A percentile compares a stretch with the other conserved stretches of the same genome.
Evolutionary conservation across 83 land plant genomes (phyloP).

Genomic region (Diphasiastrum complanatum): DNA sequence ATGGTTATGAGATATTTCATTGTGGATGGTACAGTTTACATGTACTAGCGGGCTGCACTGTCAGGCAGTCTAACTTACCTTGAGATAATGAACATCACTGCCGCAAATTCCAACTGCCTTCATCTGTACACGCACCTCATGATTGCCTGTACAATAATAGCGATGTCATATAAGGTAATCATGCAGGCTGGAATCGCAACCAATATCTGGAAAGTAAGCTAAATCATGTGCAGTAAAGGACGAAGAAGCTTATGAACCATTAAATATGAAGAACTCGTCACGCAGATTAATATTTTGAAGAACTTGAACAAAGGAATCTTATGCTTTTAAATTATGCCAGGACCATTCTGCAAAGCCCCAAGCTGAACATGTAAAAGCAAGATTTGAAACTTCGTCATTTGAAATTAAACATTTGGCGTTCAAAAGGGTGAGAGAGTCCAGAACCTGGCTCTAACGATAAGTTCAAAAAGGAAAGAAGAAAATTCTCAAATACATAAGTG

Average conservation of each 20-base stretch:
- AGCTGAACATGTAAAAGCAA: too few species aligned
- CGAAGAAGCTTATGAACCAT: neutral
- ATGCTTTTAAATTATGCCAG: too few species aligned
- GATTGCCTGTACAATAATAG: conserved; percentile 3
- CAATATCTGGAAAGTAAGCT: too few species aligned
- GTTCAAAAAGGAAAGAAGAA: neutral
- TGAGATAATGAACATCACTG: conserved; percentile 30
- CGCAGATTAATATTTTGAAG: neutral
- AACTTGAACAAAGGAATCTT: too few species aligned
- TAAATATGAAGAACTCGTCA: neutral
- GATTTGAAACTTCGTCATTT: neutral
- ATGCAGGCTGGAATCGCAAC: too few species aligned
- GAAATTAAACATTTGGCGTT: neutral
- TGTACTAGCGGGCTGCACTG: neutral
- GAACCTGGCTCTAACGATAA: neutral
- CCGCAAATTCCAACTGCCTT: conserved; percentile 39
- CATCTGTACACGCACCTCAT: conserved; percentile 25
- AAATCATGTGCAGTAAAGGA: too few species aligned
- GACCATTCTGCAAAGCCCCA: too few species aligned
- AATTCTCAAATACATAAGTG: too few species aligned
- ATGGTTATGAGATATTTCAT: neutral
- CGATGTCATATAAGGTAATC: neutral
- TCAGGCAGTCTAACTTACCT: conserved; percentile 17
- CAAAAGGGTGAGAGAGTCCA: neutral
- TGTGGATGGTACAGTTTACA: neutral